Conservation (phyloP, 768 basidiomycete species). For the Psilocybe sp. region DNA sequence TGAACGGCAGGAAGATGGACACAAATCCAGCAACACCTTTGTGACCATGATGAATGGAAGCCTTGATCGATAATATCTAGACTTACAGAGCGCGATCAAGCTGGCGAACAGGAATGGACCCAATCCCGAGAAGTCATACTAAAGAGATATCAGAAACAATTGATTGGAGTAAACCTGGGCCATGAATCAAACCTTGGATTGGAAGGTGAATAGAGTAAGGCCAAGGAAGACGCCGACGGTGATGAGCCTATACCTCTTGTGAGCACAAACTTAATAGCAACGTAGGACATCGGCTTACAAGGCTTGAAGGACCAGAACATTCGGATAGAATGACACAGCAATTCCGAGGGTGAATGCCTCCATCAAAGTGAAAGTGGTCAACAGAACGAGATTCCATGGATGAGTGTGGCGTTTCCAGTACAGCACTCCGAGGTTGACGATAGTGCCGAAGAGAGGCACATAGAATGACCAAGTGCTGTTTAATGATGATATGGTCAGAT, state of each 20-base stretch:
- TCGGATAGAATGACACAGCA: conserved; percentile 73
- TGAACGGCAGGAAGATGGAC: conserved; percentile 85
- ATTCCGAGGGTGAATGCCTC: conserved; percentile 92
- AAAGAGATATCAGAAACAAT: conserved; percentile 1
- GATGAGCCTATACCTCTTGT: conserved; percentile 58
- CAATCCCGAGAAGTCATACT: conserved; percentile 95
- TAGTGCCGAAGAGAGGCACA: conserved; percentile 72
- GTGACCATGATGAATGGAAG: neutral
- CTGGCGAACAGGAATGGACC: conserved; percentile 88
- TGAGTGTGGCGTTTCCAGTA: conserved; percentile 93
- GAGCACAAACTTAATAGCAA: conserved; percentile 5
- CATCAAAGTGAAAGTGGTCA: conserved; percentile 85
- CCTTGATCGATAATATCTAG: neutral
- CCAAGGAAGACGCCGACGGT: conserved; percentile 93
- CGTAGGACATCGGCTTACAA: conserved; percentile 46
- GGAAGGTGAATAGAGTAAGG: conserved; percentile 90
- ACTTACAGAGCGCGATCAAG: conserved; percentile 72
- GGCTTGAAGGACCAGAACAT: conserved; percentile 78
- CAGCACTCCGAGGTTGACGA: conserved; percentile 75
- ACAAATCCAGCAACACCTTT: conserved; percentile 80
- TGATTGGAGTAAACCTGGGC: neutral
- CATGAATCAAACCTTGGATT: conserved; percentile 67
- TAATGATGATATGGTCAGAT: neutral
- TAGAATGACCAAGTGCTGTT: conserved; percentile 77
- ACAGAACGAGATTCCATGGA: conserved; percentile 82